These are phyloP conservation scores for Yarrowia divulgata DNA, from an alignment of 805 yeast genomes.

Conservation along the genomic window DNA sequence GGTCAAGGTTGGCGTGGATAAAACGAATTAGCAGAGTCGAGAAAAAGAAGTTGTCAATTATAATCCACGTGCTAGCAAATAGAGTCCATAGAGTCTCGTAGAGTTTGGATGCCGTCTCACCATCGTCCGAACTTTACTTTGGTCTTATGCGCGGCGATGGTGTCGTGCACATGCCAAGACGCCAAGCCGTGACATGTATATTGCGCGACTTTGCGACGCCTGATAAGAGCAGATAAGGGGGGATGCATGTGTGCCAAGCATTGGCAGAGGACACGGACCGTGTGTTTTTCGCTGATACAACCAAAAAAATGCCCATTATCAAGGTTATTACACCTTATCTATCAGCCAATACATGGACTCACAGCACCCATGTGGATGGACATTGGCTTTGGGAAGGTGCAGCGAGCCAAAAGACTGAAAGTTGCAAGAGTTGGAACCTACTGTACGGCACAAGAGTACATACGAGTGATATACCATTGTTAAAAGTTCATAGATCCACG, in stretches of 20 bases:
- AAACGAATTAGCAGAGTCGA: not conserved
- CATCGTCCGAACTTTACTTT: not conserved
- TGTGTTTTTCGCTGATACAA: too few relatives aligned
- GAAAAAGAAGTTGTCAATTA: not conserved
- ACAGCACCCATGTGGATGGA: constrained; percentile 27
- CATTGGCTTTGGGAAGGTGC: not conserved
- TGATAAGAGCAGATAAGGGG: too few relatives aligned
- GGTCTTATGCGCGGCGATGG: constrained; percentile 9
- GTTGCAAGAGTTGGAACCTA: too few relatives aligned
- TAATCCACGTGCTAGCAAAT: not conserved
- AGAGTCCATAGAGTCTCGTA: too few relatives aligned
- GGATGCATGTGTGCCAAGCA: too few relatives aligned
- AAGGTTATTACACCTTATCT: constrained; percentile 8
- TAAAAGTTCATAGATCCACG: too few relatives aligned
- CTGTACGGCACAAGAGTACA: too few relatives aligned
- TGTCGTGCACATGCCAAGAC: constrained; percentile 27
- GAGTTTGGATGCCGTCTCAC: constrained; percentile 2
- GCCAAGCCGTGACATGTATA: not conserved
- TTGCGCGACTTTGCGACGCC: not conserved
- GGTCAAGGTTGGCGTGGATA: not conserved
- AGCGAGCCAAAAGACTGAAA: not conserved
- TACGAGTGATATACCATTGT: too few relatives aligned
- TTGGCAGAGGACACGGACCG: too few relatives aligned
- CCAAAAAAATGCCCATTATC: not conserved
- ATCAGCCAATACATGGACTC: constrained; percentile 23